Base-by-base conservation (phyloP, 768 basidiomycete species). In the Flagelloscypha sp. region DNA sequence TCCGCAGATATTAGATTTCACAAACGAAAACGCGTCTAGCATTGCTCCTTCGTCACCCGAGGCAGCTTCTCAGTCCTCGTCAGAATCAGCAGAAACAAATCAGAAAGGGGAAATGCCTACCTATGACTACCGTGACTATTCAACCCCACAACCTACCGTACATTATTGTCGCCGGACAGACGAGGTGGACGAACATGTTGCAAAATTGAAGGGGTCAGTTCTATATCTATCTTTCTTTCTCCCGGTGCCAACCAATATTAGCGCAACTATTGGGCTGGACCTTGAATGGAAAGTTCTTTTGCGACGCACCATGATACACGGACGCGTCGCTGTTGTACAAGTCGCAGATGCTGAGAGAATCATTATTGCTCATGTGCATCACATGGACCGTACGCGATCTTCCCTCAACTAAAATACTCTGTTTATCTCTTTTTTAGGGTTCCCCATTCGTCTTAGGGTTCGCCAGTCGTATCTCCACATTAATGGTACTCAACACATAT, bases 271-370 rank as follows among this genome's bases (percentile, higher is more conserved):
- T 15, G 57, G 54, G 9, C 48, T 59, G 22, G 59, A 61, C 38
- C 47, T 58, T 29, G 59, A 61, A 38, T 61, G 59, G 59, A 49
- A 52, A 18, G 53, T 55, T 24, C 33, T 50, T 13, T 48, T n/a
- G 15, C 33, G 1, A 33, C 40, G 3, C 17, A 33, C n/a, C 9
- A 16, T 27, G 23, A 16, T 24, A 9, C 52, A 57, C 24, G 38
- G 53, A 7, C 43, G 47, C 27, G 47, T 46, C 19, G 57, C 60
- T 1, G 50, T 60, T 13, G 48, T 60, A 19, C 60, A 62, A 40
- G 30, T 62, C 13, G 53, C 54, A 10, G 58, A 60, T 47, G 28
- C 44, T 7, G 34, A 36, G 5, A 17, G 59, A n/a, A 52, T 62
- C n/a, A 40, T 60, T 3, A 45, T 62, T 2, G 43, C 58, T 17